Evolutionary conservation across 2,329 filamentous ascomycete genomes (phyloP).

Genomic region (Diaporthe ilicicola): DNA sequence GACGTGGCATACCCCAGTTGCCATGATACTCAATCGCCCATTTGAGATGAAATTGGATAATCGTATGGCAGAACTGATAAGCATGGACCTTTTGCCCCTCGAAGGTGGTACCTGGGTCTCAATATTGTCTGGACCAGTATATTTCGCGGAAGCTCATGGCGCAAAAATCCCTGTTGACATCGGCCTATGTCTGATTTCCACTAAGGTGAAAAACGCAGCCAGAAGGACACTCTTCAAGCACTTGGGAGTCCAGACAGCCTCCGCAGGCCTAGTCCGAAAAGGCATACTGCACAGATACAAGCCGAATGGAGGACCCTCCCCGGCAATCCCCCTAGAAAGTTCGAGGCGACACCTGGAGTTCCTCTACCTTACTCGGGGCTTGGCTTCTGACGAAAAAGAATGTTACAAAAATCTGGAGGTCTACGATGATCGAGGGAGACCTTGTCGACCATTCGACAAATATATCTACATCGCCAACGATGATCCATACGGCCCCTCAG

Average conservation of each 20-base stretch:
- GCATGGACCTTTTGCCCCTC: constrained; percentile 35
- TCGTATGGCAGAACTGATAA: not conserved
- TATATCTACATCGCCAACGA: not conserved
- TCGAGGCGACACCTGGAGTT: constrained; percentile 35
- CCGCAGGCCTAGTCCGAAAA: constrained; percentile 5
- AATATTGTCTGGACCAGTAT: constrained; percentile 23
- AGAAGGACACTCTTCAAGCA: constrained; percentile 23
- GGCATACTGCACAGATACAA: constrained; percentile 33
- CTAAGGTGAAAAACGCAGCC: constrained; percentile 5
- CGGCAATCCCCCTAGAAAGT: not conserved
- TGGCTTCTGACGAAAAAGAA: not conserved
- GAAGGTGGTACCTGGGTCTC: constrained; percentile 35
- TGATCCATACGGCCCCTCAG: constrained; percentile 31
- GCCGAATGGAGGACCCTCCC: not conserved
- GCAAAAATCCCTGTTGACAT: constrained; percentile 34
- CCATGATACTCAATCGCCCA: constrained; percentile 30
- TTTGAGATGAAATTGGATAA: not conserved
- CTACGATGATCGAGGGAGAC: not conserved
- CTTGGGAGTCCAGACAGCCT: constrained; percentile 12
- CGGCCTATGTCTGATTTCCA: constrained; percentile 30
- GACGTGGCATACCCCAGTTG: constrained; percentile 36
- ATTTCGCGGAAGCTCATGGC: constrained; percentile 30
- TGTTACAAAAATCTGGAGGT: not conserved
- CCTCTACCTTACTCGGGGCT: constrained; percentile 34
- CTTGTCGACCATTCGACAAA: not conserved